phyloP scores from a whole-genome alignment of 345 rosid species.

The Physaria fendleri region DNA sequence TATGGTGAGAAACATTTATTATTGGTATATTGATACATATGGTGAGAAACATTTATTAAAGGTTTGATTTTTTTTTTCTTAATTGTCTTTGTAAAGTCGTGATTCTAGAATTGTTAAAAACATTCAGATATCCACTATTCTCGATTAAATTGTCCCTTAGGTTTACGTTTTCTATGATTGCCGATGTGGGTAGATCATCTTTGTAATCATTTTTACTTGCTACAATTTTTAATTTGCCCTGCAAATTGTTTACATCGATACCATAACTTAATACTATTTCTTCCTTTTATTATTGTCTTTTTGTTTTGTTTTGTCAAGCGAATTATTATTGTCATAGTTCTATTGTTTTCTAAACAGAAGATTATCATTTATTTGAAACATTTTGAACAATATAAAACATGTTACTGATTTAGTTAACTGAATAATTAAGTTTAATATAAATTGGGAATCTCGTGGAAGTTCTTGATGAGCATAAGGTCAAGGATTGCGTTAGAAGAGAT shows the following conservation, averaged over 20 bases:
- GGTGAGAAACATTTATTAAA: background rate
- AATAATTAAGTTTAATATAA: background rate
- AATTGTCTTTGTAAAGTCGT: background rate
- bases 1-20: too few species aligned
- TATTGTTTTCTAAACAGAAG: background rate
- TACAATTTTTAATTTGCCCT: background rate
- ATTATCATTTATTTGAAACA: background rate
- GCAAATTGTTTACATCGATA: background rate
- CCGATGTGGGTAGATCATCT: background rate
- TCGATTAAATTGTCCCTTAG: background rate
- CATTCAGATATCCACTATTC: background rate
- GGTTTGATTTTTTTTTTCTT: background rate
- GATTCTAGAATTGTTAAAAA: background rate
- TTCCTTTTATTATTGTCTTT: too few species aligned
- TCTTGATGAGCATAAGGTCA: constrained; percentile 11
- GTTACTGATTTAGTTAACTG: constrained; percentile 5
- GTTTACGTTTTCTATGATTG: background rate
- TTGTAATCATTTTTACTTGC: background rate
- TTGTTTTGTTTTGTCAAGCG: background rate
- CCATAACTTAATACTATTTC: too few species aligned
- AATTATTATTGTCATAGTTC: background rate
- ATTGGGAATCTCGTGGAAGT: constrained; percentile 17
- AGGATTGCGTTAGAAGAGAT: background rate
- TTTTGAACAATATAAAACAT: constrained; percentile 13
- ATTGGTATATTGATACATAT: too few species aligned